These are phyloP conservation scores for Suillus placidus DNA, from an alignment of 768 basidiomycete species.

Conservation along the genomic window DNA sequence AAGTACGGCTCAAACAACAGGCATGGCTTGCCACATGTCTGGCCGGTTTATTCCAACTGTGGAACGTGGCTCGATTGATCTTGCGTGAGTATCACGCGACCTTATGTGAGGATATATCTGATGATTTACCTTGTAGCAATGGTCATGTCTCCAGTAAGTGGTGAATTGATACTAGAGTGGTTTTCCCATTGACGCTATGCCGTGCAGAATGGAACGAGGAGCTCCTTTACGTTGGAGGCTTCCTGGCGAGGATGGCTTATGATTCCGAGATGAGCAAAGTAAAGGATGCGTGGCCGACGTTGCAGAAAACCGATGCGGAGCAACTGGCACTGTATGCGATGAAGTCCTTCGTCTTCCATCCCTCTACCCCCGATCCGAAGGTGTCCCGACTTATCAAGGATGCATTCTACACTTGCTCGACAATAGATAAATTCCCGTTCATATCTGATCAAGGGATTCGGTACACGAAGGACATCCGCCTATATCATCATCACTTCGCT, in stretches of 20 bases:
- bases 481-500: slow-evolving; percentile 65
- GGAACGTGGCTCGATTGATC: slow-evolving; percentile 86
- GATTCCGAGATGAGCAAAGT: slow-evolving; percentile 74
- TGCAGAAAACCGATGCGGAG: not conserved
- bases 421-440: slow-evolving; percentile 59
- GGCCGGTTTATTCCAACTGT: slow-evolving; percentile 92
- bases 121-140: slow-evolving; percentile 51
- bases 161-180: not conserved
- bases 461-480: slow-evolving; percentile 63
- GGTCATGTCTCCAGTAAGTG: slow-evolving; percentile 71
- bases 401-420: slow-evolving; percentile 72
- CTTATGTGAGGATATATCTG: slow-evolving; percentile 6
- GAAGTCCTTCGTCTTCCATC: slow-evolving; percentile 84
- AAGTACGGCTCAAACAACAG: slow-evolving; percentile 89
- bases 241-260: slow-evolving; percentile 79
- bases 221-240: slow-evolving; percentile 79
- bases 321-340: slow-evolving; percentile 65
- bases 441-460: slow-evolving; percentile 77
- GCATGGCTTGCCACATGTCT: slow-evolving; percentile 60
- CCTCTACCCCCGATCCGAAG: slow-evolving; percentile 79
- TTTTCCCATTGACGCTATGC: not conserved
- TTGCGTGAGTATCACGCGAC: slow-evolving; percentile 54
- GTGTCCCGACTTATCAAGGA: slow-evolving; percentile 71
- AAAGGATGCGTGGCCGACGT: slow-evolving; percentile 33
- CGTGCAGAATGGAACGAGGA: slow-evolving; percentile 87